phyloP scores from a whole-genome alignment of 2,329 filamentous ascomycete species.

The Penicillium sp. region DNA sequence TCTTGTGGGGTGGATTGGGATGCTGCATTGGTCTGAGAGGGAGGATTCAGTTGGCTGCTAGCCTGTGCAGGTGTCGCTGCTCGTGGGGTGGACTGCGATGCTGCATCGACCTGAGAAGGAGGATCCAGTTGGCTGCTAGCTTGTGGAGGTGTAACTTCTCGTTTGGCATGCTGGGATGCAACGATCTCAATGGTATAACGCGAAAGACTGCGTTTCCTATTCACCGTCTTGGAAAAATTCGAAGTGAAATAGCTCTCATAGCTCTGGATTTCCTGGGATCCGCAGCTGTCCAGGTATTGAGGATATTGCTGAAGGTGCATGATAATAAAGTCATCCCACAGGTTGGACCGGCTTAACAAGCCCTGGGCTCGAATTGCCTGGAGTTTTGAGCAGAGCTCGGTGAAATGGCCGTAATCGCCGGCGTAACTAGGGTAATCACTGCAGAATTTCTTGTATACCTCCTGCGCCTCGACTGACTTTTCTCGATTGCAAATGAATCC shows the following conservation, averaged over 20 bases:
- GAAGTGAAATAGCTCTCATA: conserved; percentile 48
- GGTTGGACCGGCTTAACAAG: conserved; percentile 38
- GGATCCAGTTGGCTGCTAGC: neutral
- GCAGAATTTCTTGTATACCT: conserved; percentile 44
- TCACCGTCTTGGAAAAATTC: conserved; percentile 36
- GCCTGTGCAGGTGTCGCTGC: conserved; percentile 6
- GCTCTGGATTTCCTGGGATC: conserved; percentile 29
- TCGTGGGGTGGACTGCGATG: conserved; percentile 28
- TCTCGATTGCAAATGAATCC: conserved; percentile 27
- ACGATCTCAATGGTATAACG: conserved; percentile 35
- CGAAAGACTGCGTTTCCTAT: conserved; percentile 45
- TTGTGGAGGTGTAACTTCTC: conserved; percentile 7
- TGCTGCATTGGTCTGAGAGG: conserved; percentile 15
- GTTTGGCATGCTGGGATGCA: conserved; percentile 30
- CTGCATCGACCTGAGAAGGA: conserved; percentile 5
- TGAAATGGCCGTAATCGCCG: conserved; percentile 46
- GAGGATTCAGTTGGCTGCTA: neutral
- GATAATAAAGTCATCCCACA: conserved; percentile 54
- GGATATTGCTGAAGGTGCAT: conserved; percentile 45
- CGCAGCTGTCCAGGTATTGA: conserved; percentile 36
- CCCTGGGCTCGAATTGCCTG: conserved; percentile 37
- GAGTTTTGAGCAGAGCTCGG: conserved; percentile 43
- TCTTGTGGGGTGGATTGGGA: conserved; percentile 26
- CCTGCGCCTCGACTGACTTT: conserved; percentile 29
- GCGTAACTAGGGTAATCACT: conserved; percentile 44